Evolutionary conservation across 805 yeast genomes (phyloP), one percentile per base, ranked within the genome.

Genomic region (Komagataella ulmi): DNA sequence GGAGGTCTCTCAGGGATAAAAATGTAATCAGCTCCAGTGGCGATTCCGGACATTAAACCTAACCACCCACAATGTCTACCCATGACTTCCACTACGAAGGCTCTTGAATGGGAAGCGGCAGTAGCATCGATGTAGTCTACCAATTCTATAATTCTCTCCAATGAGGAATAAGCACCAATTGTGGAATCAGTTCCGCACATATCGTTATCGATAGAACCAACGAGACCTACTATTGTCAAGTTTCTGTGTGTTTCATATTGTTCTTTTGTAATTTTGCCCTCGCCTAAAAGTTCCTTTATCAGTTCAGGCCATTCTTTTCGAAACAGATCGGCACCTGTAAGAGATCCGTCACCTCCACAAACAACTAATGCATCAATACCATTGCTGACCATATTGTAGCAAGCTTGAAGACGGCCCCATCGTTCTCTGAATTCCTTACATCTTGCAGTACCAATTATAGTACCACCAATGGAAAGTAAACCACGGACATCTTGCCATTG

Each of bases 1-100:
- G 89, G 81, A 6, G 93, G 91, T 58, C 79, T 77, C 65, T 85
- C 95, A 17, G 95, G 95, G 56, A 85, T 84, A 60, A 85, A 79
- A 49, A 85, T 81, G 59, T 77, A 85, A 65, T 85, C 95, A 2
- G 95, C 91, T 56, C 89, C 80, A 14, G 88, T 80, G 12, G 88
- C 77, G 54, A 85, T 73, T 56, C 93, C 95, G 17, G 91, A 81
- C 85, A 84, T 80, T 55, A 85, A 69, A 1, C 86, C 91, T 56
- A 85, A 73, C 95, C 95, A 85, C 56, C 95, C 95, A 71, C 95
- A 85, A 65, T 85, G 89, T 67, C 95, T 75, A 54, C 95, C 95
- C 95, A 85, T 85, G 17, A 85, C 95, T 69, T 85, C 95, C 46
- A 85, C 81, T 45, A 85, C 87, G 61, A 85, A 85, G 3, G 91